Base-by-base conservation (phyloP, 257 asterid genomes). In the Jacaranda mimosifolia region DNA sequence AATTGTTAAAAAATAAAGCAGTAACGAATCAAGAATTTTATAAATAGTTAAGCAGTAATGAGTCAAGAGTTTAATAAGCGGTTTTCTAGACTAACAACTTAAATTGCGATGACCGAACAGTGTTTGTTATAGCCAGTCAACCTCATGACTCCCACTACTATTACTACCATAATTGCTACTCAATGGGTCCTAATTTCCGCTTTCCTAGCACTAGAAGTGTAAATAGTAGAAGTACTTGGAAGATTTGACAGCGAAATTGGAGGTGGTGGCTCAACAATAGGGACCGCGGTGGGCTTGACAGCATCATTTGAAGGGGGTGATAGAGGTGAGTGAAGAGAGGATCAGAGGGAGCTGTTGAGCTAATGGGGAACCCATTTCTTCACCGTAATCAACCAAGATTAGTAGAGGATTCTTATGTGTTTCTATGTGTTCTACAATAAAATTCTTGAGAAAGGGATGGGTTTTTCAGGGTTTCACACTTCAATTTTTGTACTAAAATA, bases 331-430 rank as follows among this genome's bases (percentile, higher is more conserved):
- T 73, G 81, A 12, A 88, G 88, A 21, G 91, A 66, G 4, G 96
- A 86, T 94, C 97, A 91, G 15, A 91, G 78, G 32, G 97, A 86
- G 90, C 93, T 91, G 78, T 91, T 91, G 83, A 91, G 92, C 97
- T 95, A 91, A 75, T 91, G 93, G 26, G 95, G 97, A 12, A 86
- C 95, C 64, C 85, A 69, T 70, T 86, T 90, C 78, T 84, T 88
- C 82, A 78, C 87, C 92, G 85, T 85, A 49, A 64, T 76, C n/a
- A 66, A 72, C 12, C 39, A 48, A 36, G 59, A 14, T 18, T 17
- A 66, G 35, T 72, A 63, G 46, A 53, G 52, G 45, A 55, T 63
- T 59, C 13, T 52, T 52, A n/a, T n/a, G n/a, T n/a, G n/a, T n/a
- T n/a, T n/a, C n/a, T n/a, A n/a, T n/a, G n/a, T n/a, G n/a, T n/a